Conservation (phyloP, 208 protist species). For the Lotmaria passim region DNA sequence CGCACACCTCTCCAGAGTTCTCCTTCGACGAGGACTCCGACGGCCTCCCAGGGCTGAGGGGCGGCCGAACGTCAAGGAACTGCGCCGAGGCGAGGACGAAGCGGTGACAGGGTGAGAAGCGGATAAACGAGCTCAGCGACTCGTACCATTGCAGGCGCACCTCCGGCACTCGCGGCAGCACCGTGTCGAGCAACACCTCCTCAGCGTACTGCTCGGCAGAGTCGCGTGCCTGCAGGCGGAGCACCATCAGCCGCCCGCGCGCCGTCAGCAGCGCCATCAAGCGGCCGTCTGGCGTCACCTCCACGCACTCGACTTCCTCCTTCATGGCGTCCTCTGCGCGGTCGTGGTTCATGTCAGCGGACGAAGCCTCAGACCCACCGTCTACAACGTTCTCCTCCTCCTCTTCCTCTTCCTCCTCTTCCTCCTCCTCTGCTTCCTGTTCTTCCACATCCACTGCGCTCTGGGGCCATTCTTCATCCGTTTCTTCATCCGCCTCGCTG, state of each 20-base stretch:
- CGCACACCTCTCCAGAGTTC: constrained; percentile 52
- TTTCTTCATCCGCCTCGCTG: constrained; percentile 20
- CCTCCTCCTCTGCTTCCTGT: constrained; percentile 20
- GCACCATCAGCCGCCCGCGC: constrained; percentile 64
- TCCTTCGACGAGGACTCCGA: constrained; percentile 6
- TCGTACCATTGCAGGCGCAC: constrained; percentile 71
- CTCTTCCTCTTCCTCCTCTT: constrained; percentile 25
- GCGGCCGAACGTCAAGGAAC: constrained; percentile 35
- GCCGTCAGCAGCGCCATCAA: constrained; percentile 77
- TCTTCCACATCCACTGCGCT: constrained; percentile 1
- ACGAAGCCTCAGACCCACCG: constrained; percentile 32
- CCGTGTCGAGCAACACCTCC: constrained; percentile 49
- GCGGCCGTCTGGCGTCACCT: constrained; percentile 54
- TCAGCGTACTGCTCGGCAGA: constrained; percentile 39
- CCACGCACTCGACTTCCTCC: constrained; percentile 76
- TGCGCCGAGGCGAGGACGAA: constrained; percentile 74
- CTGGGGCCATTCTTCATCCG: constrained; percentile 10
- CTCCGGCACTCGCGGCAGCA: constrained; percentile 32
- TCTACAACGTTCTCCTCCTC: constrained; percentile 17
- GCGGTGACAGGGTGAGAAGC: constrained; percentile 64
- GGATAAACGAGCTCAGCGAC: constrained; percentile 43
- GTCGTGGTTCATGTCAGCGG: constrained; percentile 54
- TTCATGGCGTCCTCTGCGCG: constrained; percentile 45
- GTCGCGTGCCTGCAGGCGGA: constrained; percentile 40
- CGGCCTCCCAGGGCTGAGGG: constrained; percentile 9